Evolutionary conservation across 2,329 filamentous ascomycete species (phyloP).

Genomic region (Moelleriella libera): DNA sequence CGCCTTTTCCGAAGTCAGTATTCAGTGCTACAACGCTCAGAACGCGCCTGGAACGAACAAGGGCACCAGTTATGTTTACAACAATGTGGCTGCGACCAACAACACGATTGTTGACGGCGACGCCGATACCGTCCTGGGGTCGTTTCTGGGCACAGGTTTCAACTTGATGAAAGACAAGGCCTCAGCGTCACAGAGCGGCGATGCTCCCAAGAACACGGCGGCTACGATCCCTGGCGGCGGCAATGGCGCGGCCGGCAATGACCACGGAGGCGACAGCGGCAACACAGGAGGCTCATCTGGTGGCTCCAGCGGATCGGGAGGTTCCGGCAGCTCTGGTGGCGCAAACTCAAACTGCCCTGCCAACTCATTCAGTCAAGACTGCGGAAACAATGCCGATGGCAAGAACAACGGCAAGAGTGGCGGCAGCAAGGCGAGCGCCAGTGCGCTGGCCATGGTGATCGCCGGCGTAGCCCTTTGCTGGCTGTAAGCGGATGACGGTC

Average conservation of each 20-base stretch:
- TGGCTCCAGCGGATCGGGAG: constrained; percentile 8
- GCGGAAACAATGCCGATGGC: constrained; percentile 10
- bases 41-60: constrained; percentile 51
- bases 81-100: constrained; percentile 50
- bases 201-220: constrained; percentile 9
- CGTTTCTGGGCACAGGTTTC: constrained; percentile 66
- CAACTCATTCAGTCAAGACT: constrained; percentile 26
- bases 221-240: constrained; percentile 16
- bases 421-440: constrained; percentile 17
- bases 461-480: constrained; percentile 20
- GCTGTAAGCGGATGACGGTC: constrained; percentile 12
- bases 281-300: constrained; percentile 8
- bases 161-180: constrained; percentile 44
- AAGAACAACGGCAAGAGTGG: constrained; percentile 16
- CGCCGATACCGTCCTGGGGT: constrained; percentile 62
- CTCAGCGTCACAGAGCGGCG: constrained; percentile 7
- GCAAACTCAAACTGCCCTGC: constrained; percentile 17
- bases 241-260: constrained; percentile 10
- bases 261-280: constrained; percentile 7
- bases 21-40: constrained; percentile 67
- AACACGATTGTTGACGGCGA: constrained; percentile 63
- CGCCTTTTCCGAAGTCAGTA: constrained; percentile 59
- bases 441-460: constrained; percentile 22
- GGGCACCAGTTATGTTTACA: constrained; percentile 65
- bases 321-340: constrained; percentile 8